Base-by-base conservation (phyloP, 192 early-diverging fungal species). In the Umbelopsis vinacea region DNA sequence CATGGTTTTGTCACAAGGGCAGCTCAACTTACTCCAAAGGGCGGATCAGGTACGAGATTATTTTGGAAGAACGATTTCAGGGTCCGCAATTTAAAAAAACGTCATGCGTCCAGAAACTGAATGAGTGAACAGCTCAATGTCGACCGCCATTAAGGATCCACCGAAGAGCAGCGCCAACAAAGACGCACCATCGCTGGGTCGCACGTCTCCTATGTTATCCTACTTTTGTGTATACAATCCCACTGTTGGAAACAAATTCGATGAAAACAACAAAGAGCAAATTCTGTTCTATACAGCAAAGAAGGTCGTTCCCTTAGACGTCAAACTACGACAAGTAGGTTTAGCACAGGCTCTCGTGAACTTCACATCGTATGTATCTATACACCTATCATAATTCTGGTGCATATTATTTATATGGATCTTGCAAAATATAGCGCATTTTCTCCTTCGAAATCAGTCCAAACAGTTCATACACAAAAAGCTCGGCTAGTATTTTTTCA, bases 191-290 rank as follows among this genome's bases (percentile, higher is more conserved):
- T 50, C 45, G 12, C 46, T 80, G 43, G 79, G 79, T 21, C 70
- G 67, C 29, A 84, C 83, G 0, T 79, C 85, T 46, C 79, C 87
- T 6, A 80, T 77, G 5, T 74, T 94, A 9, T 82, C 88, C 17
- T 89, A 91, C 74, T 94, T 94, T 76, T 88, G 90, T 50, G 82
- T 94, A 15, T 94, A 90, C 72, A 92, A 91, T 69, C 90, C 92
- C 11, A 83, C 82, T 45, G 80, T 92, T 52, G 88, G 91, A 0
- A 79, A 81, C 0, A 79, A 81, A 52, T 80, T 80, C 0, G 92
- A 92, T 71, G 91, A 92, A 69, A 89, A 79, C n/a, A 83, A 89
- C 8, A 86, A 89, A 78, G 90, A 94, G 55, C 92, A 94, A 76
- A 78, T 94, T 21, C 76, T 94, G 5, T 94, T 88, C 63, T 94